Evolutionary conservation across 805 yeast genomes (phyloP), one percentile per base, ranked within the genome.

Genomic region (Cyberlindnera mycetangii): DNA sequence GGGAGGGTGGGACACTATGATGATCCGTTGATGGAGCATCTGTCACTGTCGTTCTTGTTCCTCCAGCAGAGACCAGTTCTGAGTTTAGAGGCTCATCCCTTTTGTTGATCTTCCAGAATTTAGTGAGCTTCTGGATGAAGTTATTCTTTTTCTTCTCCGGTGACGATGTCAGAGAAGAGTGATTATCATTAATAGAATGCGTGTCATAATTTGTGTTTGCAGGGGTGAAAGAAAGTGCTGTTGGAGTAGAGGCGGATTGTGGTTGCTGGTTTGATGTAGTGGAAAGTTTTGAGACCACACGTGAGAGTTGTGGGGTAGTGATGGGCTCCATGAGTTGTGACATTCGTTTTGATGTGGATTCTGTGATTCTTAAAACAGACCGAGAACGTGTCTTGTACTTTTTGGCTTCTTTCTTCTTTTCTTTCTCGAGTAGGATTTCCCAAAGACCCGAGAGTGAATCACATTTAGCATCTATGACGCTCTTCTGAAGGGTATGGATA

Each of bases 391-490:
- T 60, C n/a, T 65, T 66, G 41, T 55, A 57, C 37, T 59, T 64
- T 16, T 55, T 51, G 6, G 51, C 58, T 32, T 66, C 66, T 28
- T 56, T 51, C 39, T 59, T 61, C 37, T 51, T 62, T 41, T 70
- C 72, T 28, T 65, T 63, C 43, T 85, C 88, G 22, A 83, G 63
- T 15, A 81, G 63, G 16, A 88, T 67, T 37, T 81, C 81, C 83
- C 90, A 89, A 45, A 83, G 71, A 0, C 92, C 96, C 12, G 85
- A 78, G 14, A 85, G 66, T 0, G 88, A 70, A 62, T 86, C 93
- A 64, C 87, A 78, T 45, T 82, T 79, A 37, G 75, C 73, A 45
- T 74, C 71, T 22, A 66, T 55, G 4, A 89, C 80, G 22, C 85
- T 76, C 8, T 74, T 68, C 52, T 78, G 79, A 25, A 89, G 65